Evolutionary conservation across 495 filamentous ascomycete species (phyloP).

Genomic region (Penicillium waksmanii): DNA sequence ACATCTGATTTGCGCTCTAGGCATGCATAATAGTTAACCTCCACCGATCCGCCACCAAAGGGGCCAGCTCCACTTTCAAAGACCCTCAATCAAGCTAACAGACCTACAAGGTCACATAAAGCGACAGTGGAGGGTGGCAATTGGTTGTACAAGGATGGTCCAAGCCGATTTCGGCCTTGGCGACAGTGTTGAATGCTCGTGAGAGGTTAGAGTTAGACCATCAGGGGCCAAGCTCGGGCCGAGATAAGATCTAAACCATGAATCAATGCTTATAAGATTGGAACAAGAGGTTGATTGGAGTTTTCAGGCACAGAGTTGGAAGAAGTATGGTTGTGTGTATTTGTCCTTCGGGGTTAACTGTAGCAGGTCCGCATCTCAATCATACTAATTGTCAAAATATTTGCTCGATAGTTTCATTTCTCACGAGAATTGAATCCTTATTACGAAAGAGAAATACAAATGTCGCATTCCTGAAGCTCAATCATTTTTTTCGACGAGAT

Average conservation of each 20-base stretch:
- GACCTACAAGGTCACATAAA: background rate
- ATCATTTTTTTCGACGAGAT: background rate
- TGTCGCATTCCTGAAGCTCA: background rate
- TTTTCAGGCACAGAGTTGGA: background rate
- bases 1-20: background rate
- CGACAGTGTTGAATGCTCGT: background rate
- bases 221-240: background rate
- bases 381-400: too few species aligned
- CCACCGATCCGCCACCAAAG: background rate
- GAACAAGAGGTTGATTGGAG: background rate
- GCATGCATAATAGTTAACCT: background rate
- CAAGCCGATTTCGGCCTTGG: slow-evolving; percentile 7
- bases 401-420: too few species aligned
- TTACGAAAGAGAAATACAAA: background rate
- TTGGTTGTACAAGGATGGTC: background rate
- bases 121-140: background rate
- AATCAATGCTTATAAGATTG: background rate
- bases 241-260: background rate
- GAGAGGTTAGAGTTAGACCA: background rate
- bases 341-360: too few species aligned
- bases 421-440: background rate
- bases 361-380: too few species aligned
- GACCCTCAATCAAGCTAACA: background rate
- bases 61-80: background rate
- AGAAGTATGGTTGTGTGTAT: background rate